phyloP scores from a whole-genome alignment of 371 early-diverging fungal species.

The Mucor piriformis region DNA sequence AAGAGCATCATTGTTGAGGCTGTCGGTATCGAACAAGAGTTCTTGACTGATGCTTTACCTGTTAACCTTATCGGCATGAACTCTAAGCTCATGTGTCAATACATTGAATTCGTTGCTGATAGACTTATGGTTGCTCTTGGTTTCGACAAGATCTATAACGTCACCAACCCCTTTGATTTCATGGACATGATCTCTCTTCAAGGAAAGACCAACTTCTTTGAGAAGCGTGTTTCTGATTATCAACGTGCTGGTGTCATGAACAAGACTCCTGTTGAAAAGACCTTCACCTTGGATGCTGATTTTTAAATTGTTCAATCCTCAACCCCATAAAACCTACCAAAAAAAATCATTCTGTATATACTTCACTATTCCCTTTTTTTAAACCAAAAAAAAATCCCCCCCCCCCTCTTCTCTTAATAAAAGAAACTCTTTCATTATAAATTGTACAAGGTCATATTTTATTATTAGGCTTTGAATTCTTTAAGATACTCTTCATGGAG shows the following conservation, averaged over 20 bases:
- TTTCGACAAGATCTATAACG: constrained; percentile 86
- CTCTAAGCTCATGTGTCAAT: constrained; percentile 93
- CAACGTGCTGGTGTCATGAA: constrained; percentile 98
- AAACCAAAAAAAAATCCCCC: not conserved
- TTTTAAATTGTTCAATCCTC: constrained; percentile 55
- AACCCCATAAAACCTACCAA: not conserved
- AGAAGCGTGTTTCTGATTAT: constrained; percentile 99
- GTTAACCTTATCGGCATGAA: constrained; percentile 99
- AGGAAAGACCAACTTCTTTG: constrained; percentile 99
- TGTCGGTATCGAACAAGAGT: constrained; percentile 96
- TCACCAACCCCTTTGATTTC: constrained; percentile 98
- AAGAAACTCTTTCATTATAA: not conserved
- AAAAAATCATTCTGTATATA: constrained; percentile 3
- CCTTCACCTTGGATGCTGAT: constrained; percentile 84
- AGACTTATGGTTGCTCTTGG: constrained; percentile 94
- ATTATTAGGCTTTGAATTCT: constrained; percentile 9
- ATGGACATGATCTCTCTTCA: constrained; percentile 99
- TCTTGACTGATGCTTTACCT: constrained; percentile 95
- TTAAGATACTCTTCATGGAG: constrained; percentile 82
- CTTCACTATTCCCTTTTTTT: constrained; percentile 9
- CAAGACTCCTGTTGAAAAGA: constrained; percentile 65
- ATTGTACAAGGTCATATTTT: not conserved
- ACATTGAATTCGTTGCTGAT: constrained; percentile 99
- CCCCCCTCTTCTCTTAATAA: not conserved
- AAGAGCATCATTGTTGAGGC: constrained; percentile 90